phyloP scores from a whole-genome alignment of 805 yeast species.

The Metschnikowia santaceciliae region DNA sequence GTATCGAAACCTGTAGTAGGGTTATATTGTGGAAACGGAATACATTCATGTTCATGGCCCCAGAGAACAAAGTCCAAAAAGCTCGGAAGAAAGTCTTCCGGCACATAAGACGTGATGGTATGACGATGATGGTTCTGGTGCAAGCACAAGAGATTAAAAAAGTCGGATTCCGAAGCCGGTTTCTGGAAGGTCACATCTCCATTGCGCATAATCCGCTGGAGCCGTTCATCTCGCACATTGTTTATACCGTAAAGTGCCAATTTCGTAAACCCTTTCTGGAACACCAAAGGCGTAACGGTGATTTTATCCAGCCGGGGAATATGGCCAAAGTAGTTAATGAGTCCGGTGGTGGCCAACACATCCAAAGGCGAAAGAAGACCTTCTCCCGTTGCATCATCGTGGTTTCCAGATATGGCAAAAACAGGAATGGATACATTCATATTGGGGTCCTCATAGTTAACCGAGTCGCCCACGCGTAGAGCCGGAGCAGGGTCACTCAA shows the following conservation, averaged over 20 bases:
- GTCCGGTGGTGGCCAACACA: conserved; percentile 71
- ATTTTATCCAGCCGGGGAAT: conserved; percentile 73
- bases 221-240: conserved; percentile 83
- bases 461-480: conserved; percentile 59
- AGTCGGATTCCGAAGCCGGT: conserved; percentile 59
- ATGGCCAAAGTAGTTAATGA: conserved; percentile 86
- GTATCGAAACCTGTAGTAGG: conserved; percentile 65
- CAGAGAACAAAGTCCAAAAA: conserved; percentile 82
- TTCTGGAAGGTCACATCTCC: conserved; percentile 74
- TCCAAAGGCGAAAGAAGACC: conserved; percentile 83
- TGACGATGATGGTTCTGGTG: conserved; percentile 91
- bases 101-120: conserved; percentile 75
- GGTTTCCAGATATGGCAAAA: conserved; percentile 92
- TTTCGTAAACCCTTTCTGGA: conserved; percentile 78
- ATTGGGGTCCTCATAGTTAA: conserved; percentile 89
- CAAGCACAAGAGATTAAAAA: conserved; percentile 83
- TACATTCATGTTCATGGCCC: conserved; percentile 98
- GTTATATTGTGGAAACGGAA: conserved; percentile 62
- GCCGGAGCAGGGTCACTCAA: conserved; percentile 72
- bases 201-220: conserved; percentile 76
- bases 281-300: conserved; percentile 66
- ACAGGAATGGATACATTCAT: conserved; percentile 84
- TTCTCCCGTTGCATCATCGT: conserved; percentile 93
- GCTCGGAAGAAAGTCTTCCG: conserved; percentile 77
- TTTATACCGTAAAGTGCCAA: conserved; percentile 87